Evolutionary conservation across 768 basidiomycete species (phyloP).

Genomic region (Naganishia vishniacii): DNA sequence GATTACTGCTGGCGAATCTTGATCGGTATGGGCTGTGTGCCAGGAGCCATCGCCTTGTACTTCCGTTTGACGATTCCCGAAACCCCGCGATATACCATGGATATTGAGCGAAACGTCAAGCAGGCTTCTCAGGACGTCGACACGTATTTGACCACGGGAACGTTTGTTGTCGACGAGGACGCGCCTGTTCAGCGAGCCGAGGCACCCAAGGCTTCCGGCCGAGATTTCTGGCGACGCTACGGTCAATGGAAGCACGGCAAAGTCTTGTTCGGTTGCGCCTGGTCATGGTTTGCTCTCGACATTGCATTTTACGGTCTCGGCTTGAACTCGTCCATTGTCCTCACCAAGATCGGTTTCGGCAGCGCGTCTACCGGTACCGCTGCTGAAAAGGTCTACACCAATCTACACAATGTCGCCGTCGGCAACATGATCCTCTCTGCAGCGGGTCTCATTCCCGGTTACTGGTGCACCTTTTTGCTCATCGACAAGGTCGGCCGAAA

Average conservation of each 20-base stretch:
- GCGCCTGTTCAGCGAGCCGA: conserved; percentile 59
- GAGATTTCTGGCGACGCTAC: conserved; percentile 64
- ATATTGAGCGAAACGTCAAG: conserved; percentile 75
- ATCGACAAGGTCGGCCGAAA: conserved; percentile 48
- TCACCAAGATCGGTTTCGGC: conserved; percentile 68
- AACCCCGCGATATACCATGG: conserved; percentile 86
- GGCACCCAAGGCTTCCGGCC: conserved; percentile 63
- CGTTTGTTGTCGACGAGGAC: conserved; percentile 55
- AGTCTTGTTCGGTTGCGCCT: conserved; percentile 68
- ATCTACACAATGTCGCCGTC: conserved; percentile 46
- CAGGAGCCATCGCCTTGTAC: conserved; percentile 73
- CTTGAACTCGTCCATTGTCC: conserved; percentile 72
- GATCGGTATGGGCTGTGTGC: conserved; percentile 80
- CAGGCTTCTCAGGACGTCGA: conserved; percentile 71
- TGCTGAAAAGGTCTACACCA: conserved; percentile 29
- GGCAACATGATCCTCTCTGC: conserved; percentile 49
- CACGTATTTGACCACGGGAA: conserved; percentile 58
- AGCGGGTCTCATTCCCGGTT: conserved; percentile 50
- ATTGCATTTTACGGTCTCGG: conserved; percentile 75
- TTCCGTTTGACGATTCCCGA: conserved; percentile 91
- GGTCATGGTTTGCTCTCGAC: conserved; percentile 85
- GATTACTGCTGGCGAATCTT: conserved; percentile 81
- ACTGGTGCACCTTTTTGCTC: conserved; percentile 46
- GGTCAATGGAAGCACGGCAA: conserved; percentile 71
- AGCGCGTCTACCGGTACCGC: conserved; percentile 44